Base-by-base conservation (phyloP, 2,329 filamentous ascomycete species). In the Talaromyces piceae region DNA sequence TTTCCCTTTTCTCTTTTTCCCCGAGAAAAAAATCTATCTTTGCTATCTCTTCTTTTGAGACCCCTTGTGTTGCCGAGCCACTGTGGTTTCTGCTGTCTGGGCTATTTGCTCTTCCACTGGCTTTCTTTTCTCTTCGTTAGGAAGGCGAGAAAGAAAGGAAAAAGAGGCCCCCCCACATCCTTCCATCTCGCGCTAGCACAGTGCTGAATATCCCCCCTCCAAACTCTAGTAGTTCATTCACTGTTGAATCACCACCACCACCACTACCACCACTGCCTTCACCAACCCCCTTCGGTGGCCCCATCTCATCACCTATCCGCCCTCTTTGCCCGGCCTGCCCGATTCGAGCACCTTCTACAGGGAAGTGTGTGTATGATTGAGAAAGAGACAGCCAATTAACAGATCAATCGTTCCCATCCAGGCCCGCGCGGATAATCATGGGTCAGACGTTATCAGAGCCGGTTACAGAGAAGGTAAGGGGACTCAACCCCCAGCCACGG, bases 401-500 rank as follows among this genome's bases (percentile, higher is more conserved):
- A 37, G 33, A 27, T 22, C 33, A 16, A 26, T 56, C 50, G 54
- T 48, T n/a, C n/a, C 33, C 12, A 58, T 59, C 57, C 59, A 54
- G 55, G 59, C 56, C 58, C 52, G 11, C 28, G 47, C 51, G 56
- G 58, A 57, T 63, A 67, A 78, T 69, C 75, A 98, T 98, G 93
- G 93, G 93, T 82, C 93, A 98, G 80, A 98, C 93, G 73, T 85
- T 98, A 69, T 97, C 91, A 67, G 93, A 98, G 80, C 93, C 93
- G 66, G 91, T 98, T 67, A 87, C 95, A 72, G 93, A 97, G 71
- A 98, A 98, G 91, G 93, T 98, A 81, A 70, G 81, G 61, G 45
- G 50, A 45, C 52, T 47, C 50, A 28, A 56, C 51, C 39, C 28
- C 73, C 55, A 54, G 45, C 51, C 53, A 49, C 51, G 55, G 20